Conservation (phyloP, 2,329 filamentous ascomycete species). For the Hyphodiscus sp. region DNA sequence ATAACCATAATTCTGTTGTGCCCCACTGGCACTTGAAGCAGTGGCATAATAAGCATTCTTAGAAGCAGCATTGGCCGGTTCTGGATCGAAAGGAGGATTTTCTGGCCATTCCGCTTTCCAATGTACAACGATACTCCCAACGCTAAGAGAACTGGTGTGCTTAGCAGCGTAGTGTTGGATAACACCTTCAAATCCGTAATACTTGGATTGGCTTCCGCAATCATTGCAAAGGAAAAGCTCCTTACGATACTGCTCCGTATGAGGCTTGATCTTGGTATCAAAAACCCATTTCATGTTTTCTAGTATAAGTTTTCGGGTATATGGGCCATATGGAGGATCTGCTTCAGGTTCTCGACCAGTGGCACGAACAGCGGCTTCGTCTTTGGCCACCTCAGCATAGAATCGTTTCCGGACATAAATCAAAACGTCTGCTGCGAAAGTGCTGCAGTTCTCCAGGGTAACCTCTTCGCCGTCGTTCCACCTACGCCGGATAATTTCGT, state of each 20-base stretch:
- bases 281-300: conserved; percentile 87
- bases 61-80: conserved; percentile 38
- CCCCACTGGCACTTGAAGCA: conserved; percentile 27
- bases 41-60: conserved; percentile 29
- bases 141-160: conserved; percentile 64
- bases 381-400: conserved; percentile 51
- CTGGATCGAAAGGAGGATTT: conserved; percentile 62
- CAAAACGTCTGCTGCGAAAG: conserved; percentile 67
- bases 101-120: conserved; percentile 81
- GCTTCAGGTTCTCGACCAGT: conserved; percentile 38
- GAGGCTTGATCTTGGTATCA: conserved; percentile 66
- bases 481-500: conserved; percentile 58
- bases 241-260: conserved; percentile 59
- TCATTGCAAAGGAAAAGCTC: conserved; percentile 71
- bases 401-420: conserved; percentile 62
- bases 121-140: conserved; percentile 65
- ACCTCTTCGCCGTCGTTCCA: conserved; percentile 62
- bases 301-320: conserved; percentile 59
- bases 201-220: conserved; percentile 58
- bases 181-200: conserved; percentile 70
- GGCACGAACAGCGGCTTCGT: conserved; percentile 41
- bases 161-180: conserved; percentile 81
- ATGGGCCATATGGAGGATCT: conserved; percentile 47
- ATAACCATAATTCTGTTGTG: conserved; percentile 31
- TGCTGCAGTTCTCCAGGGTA: conserved; percentile 54